Evolutionary conservation across 176 grass and related monocot species (phyloP).

Genomic region (Miscanthus lutarioriparius): DNA sequence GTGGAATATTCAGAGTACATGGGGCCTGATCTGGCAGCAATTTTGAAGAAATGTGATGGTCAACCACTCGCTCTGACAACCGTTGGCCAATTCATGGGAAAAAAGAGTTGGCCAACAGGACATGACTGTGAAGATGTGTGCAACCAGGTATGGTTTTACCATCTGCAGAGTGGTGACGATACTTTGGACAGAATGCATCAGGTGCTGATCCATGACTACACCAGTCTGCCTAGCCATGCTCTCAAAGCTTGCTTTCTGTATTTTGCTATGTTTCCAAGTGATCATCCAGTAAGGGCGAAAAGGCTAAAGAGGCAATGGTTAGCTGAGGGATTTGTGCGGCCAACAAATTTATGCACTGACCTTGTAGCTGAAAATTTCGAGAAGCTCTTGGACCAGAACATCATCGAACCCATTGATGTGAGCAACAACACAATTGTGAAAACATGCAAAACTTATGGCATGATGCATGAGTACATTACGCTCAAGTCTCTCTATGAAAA

Average conservation of each 20-base stretch:
- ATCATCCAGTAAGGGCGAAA: background rate
- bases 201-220: background rate
- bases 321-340: background rate
- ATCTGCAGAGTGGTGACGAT: background rate
- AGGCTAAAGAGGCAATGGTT: background rate
- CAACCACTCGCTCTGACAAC: constrained; percentile 7
- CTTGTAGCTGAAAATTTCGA: background rate
- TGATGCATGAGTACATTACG: background rate
- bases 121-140: background rate
- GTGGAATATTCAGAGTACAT: background rate
- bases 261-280: background rate
- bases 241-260: background rate
- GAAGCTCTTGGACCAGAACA: background rate
- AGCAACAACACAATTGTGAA: background rate
- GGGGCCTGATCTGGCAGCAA: background rate
- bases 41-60: constrained; percentile 18
- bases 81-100: background rate
- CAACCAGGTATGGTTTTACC: background rate
- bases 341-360: background rate
- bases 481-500: background rate
- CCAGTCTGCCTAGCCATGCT: background rate
- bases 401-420: background rate
- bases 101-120: background rate
- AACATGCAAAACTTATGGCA: background rate
- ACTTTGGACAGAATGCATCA: background rate